phyloP scores from a whole-genome alignment of 441 rosid genomes.

The Aleurites moluccanus region DNA sequence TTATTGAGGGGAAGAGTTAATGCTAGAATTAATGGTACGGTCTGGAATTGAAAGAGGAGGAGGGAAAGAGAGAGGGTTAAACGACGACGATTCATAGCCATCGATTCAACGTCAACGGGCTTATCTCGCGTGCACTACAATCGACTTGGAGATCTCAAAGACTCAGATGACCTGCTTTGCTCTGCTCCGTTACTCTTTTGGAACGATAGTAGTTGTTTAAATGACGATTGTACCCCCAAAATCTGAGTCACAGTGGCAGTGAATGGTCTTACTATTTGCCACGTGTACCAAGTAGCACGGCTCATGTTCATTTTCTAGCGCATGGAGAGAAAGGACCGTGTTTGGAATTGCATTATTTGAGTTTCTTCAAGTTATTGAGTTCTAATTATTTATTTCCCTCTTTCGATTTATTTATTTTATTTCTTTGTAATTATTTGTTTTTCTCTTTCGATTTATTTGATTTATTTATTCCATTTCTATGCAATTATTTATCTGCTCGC shows the following conservation, averaged over 20 bases:
- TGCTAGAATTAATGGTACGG: conserved; percentile 20
- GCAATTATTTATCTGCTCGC: too few species aligned
- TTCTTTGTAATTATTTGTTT: too few species aligned
- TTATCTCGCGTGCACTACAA: background rate
- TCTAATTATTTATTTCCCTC: too few species aligned
- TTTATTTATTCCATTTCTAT: too few species aligned
- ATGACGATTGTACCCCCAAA: conserved; percentile 11
- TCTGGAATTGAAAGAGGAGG: conserved; percentile 27
- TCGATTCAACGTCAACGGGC: background rate
- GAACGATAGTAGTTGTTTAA: background rate
- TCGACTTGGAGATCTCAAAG: background rate
- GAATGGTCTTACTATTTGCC: background rate
- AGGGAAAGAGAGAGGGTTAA: conserved; percentile 27
- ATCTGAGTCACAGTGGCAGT: background rate
- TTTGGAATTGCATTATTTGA: too few species aligned
- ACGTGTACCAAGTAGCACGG: background rate
- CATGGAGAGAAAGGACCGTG: too few species aligned
- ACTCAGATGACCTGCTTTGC: background rate
- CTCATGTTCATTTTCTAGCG: too few species aligned
- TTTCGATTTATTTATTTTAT: too few species aligned
- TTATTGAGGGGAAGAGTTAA: conserved; percentile 28
- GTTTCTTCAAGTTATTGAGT: too few species aligned
- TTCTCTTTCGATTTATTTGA: too few species aligned
- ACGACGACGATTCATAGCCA: conserved; percentile 13
- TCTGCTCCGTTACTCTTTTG: background rate